Evolutionary conservation across 345 rosid genomes (phyloP).

Genomic region (Rhodamnia rubescens): DNA sequence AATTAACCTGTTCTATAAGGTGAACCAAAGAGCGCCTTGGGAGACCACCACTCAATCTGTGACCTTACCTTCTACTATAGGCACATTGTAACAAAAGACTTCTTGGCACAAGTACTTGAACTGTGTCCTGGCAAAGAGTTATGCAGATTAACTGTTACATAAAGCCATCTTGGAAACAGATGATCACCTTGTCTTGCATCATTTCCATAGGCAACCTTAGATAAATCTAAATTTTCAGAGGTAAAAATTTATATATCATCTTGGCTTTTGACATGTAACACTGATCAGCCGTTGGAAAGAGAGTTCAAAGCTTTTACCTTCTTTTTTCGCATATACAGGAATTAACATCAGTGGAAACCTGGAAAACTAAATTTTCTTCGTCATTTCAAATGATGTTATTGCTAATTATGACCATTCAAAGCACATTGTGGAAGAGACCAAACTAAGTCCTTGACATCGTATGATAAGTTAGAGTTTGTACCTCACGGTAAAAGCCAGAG

Average conservation of each 20-base stretch:
- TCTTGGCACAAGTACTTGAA: background rate
- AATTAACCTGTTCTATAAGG: background rate
- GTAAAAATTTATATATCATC: no score
- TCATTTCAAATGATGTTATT: background rate
- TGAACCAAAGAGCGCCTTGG: background rate
- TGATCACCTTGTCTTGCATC: background rate
- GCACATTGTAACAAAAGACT: background rate
- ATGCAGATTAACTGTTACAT: background rate
- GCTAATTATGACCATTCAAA: no score
- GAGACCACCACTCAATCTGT: background rate
- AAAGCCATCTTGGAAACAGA: background rate
- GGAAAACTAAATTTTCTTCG: background rate
- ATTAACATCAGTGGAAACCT: background rate
- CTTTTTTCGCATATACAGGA: background rate
- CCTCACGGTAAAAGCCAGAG: background rate
- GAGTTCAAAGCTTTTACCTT: background rate
- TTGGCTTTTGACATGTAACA: no score
- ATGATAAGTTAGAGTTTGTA: background rate
- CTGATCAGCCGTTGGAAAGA: background rate
- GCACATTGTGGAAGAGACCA: background rate
- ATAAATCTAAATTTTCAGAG: no score
- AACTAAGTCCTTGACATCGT: accelerated
- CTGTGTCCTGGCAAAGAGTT: background rate
- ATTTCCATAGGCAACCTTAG: background rate
- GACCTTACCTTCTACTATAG: accelerated